phyloP scores from a whole-genome alignment of 768 basidiomycete genomes.

The Amanita rimosa region DNA sequence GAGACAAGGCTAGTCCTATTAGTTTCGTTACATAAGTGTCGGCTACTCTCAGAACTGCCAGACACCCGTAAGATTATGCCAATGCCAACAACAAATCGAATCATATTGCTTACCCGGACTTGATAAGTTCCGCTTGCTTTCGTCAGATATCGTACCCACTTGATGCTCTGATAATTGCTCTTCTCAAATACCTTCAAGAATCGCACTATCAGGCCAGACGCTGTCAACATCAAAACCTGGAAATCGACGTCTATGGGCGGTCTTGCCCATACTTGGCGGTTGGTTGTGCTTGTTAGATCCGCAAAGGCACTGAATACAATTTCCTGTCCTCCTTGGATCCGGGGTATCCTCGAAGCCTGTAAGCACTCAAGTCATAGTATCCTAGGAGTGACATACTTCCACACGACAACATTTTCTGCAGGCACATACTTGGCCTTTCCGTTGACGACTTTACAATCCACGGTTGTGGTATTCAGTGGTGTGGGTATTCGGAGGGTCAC shows the following conservation, averaged over 20 bases:
- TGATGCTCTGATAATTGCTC: slow-evolving; percentile 86
- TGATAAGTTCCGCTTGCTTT: slow-evolving; percentile 93
- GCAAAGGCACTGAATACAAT: slow-evolving; percentile 77
- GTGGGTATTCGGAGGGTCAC: slow-evolving; percentile 93
- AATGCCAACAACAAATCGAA: background rate
- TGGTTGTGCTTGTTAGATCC: slow-evolving; percentile 77
- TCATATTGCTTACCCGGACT: slow-evolving; percentile 59
- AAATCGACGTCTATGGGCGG: slow-evolving; percentile 99
- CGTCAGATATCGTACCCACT: slow-evolving; percentile 93
- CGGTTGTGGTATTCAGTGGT: slow-evolving; percentile 86
- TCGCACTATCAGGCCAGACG: slow-evolving; percentile 90
- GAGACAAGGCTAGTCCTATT: background rate
- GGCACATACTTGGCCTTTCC: slow-evolving; percentile 99
- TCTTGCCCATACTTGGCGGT: slow-evolving; percentile 92
- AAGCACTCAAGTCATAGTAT: background rate
- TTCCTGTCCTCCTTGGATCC: slow-evolving; percentile 90
- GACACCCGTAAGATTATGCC: background rate
- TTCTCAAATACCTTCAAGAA: slow-evolving; percentile 99
- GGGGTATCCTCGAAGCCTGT: slow-evolving; percentile 55
- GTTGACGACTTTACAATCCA: slow-evolving; percentile 81
- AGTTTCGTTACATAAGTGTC: background rate
- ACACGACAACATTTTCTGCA: slow-evolving; percentile 89
- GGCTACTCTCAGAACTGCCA: background rate
- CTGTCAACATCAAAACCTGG: slow-evolving; percentile 97
- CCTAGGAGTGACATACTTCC: slow-evolving; percentile 67